phyloP scores from a whole-genome alignment of 1,284 basidiomycete species.

The Hymenochaete sp. region DNA sequence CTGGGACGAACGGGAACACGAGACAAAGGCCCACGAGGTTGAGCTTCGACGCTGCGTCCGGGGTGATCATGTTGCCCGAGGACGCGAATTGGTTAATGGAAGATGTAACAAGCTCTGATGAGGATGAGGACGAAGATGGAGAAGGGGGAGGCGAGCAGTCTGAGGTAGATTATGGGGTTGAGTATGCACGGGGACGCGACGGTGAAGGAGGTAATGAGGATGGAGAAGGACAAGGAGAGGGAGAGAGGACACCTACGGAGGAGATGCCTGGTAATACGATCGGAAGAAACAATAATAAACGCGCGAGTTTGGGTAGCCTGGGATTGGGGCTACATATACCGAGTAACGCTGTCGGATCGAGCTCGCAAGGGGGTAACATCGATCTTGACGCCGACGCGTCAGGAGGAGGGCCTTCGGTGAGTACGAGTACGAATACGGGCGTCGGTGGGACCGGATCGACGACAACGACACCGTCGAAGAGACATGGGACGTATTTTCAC shows the following conservation, averaged over 20 bases:
- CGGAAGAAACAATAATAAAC: no score
- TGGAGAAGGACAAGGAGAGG: no score
- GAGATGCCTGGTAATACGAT: no score
- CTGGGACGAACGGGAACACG: slow-evolving; percentile 20
- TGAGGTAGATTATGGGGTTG: no score
- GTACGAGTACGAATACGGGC: no score
- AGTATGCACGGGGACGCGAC: no score
- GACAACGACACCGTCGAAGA: slow-evolving; percentile 23
- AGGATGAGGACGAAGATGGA: slow-evolving; percentile 24
- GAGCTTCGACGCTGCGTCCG: slow-evolving; percentile 72
- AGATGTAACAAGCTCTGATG: slow-evolving; percentile 35
- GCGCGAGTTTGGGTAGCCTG: no score
- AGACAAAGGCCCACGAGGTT: slow-evolving; percentile 45
- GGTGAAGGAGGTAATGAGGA: no score
- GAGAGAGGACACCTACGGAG: no score
- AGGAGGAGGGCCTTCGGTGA: background rate
- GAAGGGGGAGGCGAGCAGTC: background rate
- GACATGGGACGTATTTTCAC: slow-evolving; percentile 65
- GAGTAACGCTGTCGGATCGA: no score
- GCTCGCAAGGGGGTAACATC: no score
- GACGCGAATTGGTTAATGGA: slow-evolving; percentile 60
- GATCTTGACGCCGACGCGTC: background rate
- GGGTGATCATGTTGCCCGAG: slow-evolving; percentile 78
- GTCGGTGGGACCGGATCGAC: background rate
- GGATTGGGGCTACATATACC: no score